Evolutionary conservation across 768 basidiomycete species (phyloP).

Genomic region (Punctularia strigosozonata): DNA sequence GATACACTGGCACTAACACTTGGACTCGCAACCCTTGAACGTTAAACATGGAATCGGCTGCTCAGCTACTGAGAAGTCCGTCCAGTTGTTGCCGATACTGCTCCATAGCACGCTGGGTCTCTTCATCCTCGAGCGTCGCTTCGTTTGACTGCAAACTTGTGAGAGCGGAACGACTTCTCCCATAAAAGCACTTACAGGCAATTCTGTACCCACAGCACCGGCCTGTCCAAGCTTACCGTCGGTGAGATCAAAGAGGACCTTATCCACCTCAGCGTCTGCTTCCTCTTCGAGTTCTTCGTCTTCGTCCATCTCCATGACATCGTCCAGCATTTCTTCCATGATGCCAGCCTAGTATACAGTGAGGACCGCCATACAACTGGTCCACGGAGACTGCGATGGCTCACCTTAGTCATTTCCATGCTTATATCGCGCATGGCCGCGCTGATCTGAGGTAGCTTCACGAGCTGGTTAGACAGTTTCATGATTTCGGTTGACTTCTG

Average conservation of each 20-base stretch:
- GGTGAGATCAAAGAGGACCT: slow-evolving; percentile 89
- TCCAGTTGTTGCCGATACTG: slow-evolving; percentile 83
- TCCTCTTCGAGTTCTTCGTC: slow-evolving; percentile 95
- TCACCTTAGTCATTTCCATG: slow-evolving; percentile 98
- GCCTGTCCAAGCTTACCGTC: slow-evolving; percentile 91
- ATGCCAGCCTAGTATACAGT: slow-evolving; percentile 69
- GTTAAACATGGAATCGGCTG: too few relatives aligned
- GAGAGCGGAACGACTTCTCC: not conserved
- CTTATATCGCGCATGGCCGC: slow-evolving; percentile 95
- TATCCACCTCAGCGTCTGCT: slow-evolving; percentile 95
- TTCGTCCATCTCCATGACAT: slow-evolving; percentile 82
- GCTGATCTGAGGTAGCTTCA: slow-evolving; percentile 88
- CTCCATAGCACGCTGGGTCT: slow-evolving; percentile 82
- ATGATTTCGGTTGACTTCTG: slow-evolving; percentile 99
- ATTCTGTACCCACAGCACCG: slow-evolving; percentile 54
- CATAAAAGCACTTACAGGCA: slow-evolving; percentile 50
- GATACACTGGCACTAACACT: too few relatives aligned
- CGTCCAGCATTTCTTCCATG: slow-evolving; percentile 96
- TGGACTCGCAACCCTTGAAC: too few relatives aligned
- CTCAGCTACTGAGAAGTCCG: slow-evolving; percentile 61
- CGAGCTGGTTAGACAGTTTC: slow-evolving; percentile 89
- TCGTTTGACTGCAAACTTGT: slow-evolving; percentile 35
- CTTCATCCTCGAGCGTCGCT: slow-evolving; percentile 62
- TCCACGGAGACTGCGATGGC: not conserved
- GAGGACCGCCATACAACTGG: slow-evolving; percentile 7